Percentiles rank a stretch among this genome's conserved stretches.
Conservation (phyloP, 805 yeast species). For the Metschnikowia kunwiensis region DNA sequence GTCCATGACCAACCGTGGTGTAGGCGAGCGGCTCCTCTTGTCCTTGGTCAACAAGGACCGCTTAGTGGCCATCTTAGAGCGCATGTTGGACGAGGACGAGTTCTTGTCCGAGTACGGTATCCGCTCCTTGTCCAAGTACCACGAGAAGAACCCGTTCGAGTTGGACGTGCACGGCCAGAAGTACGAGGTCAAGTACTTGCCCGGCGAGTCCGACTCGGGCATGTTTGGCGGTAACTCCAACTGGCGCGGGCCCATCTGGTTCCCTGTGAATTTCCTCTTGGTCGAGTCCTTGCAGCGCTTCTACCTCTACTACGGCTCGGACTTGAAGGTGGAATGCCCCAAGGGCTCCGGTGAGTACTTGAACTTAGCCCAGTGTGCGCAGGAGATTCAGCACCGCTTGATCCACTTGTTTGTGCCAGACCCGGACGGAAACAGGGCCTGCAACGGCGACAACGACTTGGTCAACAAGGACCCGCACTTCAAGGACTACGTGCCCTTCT, state of each 20-base stretch:
- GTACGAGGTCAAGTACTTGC: slow-evolving; percentile 69
- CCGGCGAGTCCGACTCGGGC: slow-evolving; percentile 90
- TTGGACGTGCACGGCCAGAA: slow-evolving; percentile 78
- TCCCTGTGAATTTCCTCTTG: slow-evolving; percentile 82
- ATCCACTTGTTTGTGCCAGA: slow-evolving; percentile 73
- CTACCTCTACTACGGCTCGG: slow-evolving; percentile 83
- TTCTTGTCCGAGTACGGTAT: slow-evolving; percentile 83
- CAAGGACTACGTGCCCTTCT: slow-evolving; percentile 72
- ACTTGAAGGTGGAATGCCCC: slow-evolving; percentile 83
- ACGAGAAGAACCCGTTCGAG: slow-evolving; percentile 76
- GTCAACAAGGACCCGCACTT: slow-evolving; percentile 63
- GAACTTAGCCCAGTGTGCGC: slow-evolving; percentile 87
- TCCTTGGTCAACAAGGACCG: slow-evolving; percentile 82
- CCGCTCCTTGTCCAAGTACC: slow-evolving; percentile 83
- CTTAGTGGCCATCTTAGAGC: slow-evolving; percentile 65
- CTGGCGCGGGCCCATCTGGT: slow-evolving; percentile 98
- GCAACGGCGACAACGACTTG: slow-evolving; percentile 62
- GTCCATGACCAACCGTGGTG: slow-evolving; percentile 75
- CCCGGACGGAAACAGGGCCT: slow-evolving; percentile 65
- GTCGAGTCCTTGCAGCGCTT: slow-evolving; percentile 87
- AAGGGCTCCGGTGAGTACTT: slow-evolving; percentile 72
- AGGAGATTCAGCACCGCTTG: slow-evolving; percentile 81
- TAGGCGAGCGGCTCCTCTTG: slow-evolving; percentile 74
- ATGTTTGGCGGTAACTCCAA: slow-evolving; percentile 95
- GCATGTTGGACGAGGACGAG: slow-evolving; percentile 83